These are phyloP conservation scores for Syzygium aqueum DNA, from an alignment of 345 rosid species.

Conservation along the genomic window DNA sequence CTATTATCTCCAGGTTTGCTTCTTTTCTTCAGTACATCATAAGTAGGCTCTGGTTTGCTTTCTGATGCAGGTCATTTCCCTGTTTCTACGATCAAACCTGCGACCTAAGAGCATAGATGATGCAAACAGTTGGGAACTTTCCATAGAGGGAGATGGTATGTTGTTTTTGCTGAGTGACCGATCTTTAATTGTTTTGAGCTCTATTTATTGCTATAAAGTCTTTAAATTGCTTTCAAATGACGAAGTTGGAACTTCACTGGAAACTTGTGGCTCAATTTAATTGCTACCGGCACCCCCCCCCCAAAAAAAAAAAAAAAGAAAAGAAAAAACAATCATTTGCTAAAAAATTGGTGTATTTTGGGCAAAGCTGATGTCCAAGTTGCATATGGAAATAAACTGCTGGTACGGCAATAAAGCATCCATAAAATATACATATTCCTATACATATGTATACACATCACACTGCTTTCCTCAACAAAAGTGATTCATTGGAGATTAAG, in stretches of 20 bases:
- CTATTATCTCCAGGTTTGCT: neutral
- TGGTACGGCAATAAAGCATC: neutral
- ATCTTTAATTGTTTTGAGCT: neutral
- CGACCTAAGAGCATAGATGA: slow-evolving; percentile 20
- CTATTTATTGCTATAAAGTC: neutral
- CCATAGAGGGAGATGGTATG: slow-evolving; percentile 29
- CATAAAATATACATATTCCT: neutral
- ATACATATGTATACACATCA: neutral
- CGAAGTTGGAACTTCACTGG: neutral
- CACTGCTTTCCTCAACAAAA: neutral
- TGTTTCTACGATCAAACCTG: slow-evolving; percentile 67
- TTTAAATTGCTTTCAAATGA: neutral
- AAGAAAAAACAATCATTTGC: neutral
- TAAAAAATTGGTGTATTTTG: neutral
- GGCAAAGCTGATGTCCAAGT: neutral
- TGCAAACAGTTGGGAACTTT: slow-evolving; percentile 4
- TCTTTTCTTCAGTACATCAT: neutral
- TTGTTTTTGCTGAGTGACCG: slow-evolving; percentile 4
- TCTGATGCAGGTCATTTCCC: slow-evolving; percentile 70
- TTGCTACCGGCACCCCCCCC: neutral
- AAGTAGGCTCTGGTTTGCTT: neutral
- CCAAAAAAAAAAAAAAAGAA: neutral
- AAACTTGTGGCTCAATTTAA: neutral
- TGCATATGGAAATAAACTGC: neutral
- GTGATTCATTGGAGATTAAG: neutral